Evolutionary conservation across 257 asterid species (phyloP).

Genomic region (Thymus mandschuricus): DNA sequence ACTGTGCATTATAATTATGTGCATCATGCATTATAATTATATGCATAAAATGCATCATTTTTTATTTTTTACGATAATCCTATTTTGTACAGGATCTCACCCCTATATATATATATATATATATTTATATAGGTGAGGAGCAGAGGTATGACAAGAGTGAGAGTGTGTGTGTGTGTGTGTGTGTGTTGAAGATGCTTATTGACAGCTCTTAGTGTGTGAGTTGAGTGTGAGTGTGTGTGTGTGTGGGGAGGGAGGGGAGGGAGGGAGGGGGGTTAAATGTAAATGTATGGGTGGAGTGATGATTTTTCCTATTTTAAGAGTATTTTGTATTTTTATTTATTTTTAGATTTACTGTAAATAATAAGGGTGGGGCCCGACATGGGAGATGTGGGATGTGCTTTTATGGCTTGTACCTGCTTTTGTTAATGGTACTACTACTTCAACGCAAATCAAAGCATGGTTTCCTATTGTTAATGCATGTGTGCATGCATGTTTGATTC

Average conservation of each 20-base stretch:
- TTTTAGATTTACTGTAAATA: not conserved
- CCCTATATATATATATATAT: conserved; percentile 24
- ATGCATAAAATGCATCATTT: too few species aligned
- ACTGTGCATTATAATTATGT: too few species aligned
- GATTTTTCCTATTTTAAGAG: not conserved
- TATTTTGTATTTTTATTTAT: not conserved
- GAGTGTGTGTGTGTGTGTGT: conserved; percentile 20
- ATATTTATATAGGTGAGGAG: conserved; percentile 40
- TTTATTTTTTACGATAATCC: too few species aligned
- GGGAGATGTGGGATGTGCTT: conserved; percentile 23
- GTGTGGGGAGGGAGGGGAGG: conserved; percentile 28
- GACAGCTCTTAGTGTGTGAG: conserved; percentile 37
- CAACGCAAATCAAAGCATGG: not conserved
- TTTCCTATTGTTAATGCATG: too few species aligned
- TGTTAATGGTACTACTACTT: not conserved
- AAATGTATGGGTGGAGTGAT: conserved; percentile 28
- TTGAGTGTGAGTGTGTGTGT: conserved; percentile 27
- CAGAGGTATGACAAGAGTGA: conserved; percentile 52
- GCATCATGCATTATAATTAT: too few species aligned
- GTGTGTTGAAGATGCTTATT: conserved; percentile 46
- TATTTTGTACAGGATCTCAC: too few species aligned
- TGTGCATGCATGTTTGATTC: too few species aligned
- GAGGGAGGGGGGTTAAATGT: conserved; percentile 28
- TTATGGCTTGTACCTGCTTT: conserved; percentile 24
- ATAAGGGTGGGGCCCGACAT: conserved; percentile 21